phyloP scores from a whole-genome alignment of 331 rosid genomes.

The Spiraea crenata region DNA sequence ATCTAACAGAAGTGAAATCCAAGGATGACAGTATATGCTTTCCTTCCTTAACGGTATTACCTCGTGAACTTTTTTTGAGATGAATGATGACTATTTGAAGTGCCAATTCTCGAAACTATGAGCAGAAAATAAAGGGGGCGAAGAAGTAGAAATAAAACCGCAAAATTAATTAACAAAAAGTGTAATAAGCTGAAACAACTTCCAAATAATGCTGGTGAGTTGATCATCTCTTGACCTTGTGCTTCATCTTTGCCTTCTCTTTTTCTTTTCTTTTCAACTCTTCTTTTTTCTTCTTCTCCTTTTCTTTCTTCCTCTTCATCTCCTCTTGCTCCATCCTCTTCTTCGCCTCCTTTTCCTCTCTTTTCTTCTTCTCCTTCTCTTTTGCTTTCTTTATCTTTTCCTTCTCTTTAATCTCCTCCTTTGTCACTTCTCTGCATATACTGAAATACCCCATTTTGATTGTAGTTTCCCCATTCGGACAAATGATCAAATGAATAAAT shows the following conservation, averaged over 20 bases:
- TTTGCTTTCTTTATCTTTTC: slow-evolving; percentile 31
- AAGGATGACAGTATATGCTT: not conserved
- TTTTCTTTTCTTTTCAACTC: slow-evolving; percentile 18
- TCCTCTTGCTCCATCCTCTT: slow-evolving; percentile 16
- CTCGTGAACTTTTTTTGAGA: no score
- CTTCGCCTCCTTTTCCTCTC: slow-evolving; percentile 10
- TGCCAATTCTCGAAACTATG: no score
- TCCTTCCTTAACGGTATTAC: not conserved
- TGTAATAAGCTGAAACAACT: not conserved
- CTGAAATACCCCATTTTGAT: slow-evolving; percentile 44
- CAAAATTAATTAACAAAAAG: not conserved
- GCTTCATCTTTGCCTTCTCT: slow-evolving; percentile 28
- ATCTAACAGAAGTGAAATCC: not conserved
- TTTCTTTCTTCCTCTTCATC: slow-evolving; percentile 12
- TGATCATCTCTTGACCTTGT: slow-evolving; percentile 27
- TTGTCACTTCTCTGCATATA: slow-evolving; percentile 35
- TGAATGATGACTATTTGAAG: no score
- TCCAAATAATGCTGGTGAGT: no score
- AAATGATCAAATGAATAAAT: not conserved
- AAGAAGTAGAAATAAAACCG: no score
- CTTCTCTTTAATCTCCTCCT: slow-evolving; percentile 44
- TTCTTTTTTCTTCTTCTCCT: slow-evolving; percentile 12
- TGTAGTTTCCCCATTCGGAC: not conserved
- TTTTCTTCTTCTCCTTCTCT: slow-evolving; percentile 29
- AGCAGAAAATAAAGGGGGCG: no score